These are phyloP conservation scores for Mycena alexandri DNA, from an alignment of 768 basidiomycete species.

Conservation along the genomic window DNA sequence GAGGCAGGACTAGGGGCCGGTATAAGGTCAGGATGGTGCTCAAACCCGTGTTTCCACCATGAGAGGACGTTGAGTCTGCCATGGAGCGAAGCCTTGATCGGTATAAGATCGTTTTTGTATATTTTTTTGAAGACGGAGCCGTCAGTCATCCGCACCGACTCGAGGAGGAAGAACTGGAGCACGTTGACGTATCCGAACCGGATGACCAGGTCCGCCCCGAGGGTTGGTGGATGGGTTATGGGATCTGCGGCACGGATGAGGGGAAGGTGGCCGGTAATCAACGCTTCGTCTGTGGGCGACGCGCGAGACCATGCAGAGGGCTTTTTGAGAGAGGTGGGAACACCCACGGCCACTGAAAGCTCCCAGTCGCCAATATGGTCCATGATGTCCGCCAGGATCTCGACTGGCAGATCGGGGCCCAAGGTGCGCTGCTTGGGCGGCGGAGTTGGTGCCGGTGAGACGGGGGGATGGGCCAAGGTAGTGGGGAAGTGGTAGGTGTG, in stretches of 20 bases:
- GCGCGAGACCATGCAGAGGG: slow-evolving; percentile 83
- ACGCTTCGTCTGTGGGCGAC: slow-evolving; percentile 75
- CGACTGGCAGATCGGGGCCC: slow-evolving; percentile 76
- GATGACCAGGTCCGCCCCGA: slow-evolving; percentile 75
- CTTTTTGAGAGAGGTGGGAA: slow-evolving; percentile 75
- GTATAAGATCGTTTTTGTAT: slow-evolving; percentile 78
- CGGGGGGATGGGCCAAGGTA: slow-evolving; percentile 44
- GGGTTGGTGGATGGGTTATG: slow-evolving; percentile 69
- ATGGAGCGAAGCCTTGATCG: slow-evolving; percentile 81
- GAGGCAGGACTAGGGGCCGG: slow-evolving; percentile 66
- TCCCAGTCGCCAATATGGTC: slow-evolving; percentile 90
- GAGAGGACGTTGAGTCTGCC: slow-evolving; percentile 79
- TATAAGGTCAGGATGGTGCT: slow-evolving; percentile 71
- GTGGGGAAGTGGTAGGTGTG: slow-evolving; percentile 76
- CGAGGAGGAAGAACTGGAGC: slow-evolving; percentile 78
- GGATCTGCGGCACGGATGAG: slow-evolving; percentile 73
- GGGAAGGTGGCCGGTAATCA: slow-evolving; percentile 73
- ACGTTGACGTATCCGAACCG: slow-evolving; percentile 83
- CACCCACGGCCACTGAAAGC: slow-evolving; percentile 79
- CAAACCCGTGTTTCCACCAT: slow-evolving; percentile 83
- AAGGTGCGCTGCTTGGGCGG: slow-evolving; percentile 49
- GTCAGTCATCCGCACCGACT: slow-evolving; percentile 52
- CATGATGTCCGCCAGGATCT: slow-evolving; percentile 82
- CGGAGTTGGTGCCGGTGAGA: slow-evolving; percentile 47
- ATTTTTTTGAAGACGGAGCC: slow-evolving; percentile 72